Evolutionary conservation across 805 yeast species (phyloP).

Genomic region (Schizosaccharomyces osmophilus): DNA sequence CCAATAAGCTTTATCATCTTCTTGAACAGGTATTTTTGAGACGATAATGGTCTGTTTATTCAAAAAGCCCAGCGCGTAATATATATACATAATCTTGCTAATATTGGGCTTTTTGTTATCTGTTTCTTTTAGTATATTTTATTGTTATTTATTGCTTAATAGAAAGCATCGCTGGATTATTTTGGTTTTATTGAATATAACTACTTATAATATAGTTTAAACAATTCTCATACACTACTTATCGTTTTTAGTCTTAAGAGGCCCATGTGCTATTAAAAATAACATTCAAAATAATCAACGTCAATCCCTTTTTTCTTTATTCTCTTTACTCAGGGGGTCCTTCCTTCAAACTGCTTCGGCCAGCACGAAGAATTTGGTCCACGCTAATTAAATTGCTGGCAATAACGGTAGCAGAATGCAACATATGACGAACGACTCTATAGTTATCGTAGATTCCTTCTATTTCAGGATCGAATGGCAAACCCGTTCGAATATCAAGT

Average conservation of each 20-base stretch:
- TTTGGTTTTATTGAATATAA: too few relatives aligned
- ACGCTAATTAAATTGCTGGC: conserved; percentile 78
- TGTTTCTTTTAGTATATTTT: too few relatives aligned
- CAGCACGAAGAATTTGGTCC: conserved; percentile 92
- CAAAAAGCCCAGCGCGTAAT: too few relatives aligned
- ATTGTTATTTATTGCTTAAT: too few relatives aligned
- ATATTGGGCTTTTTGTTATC: too few relatives aligned
- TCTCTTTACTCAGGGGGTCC: neutral
- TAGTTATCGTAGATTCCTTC: conserved; percentile 95
- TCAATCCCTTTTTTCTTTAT: neutral
- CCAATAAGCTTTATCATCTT: conserved; percentile 7
- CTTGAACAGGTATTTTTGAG: neutral
- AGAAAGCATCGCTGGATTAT: too few relatives aligned
- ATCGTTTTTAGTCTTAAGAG: too few relatives aligned
- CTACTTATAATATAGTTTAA: too few relatives aligned
- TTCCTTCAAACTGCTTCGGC: conserved; percentile 14
- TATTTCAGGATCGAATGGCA: conserved; percentile 79
- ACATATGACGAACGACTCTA: conserved; percentile 79
- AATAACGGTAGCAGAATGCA: conserved; percentile 79
- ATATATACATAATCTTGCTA: too few relatives aligned
- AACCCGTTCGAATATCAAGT: conserved; percentile 72
- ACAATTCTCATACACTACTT: too few relatives aligned
- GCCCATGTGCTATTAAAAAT: too few relatives aligned
- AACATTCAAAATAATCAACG: too few relatives aligned
- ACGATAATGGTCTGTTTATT: neutral